Percentiles rank a stretch among this genome's conserved stretches.
These are phyloP conservation scores for Xerocomellus chrysenteron DNA, from an alignment of 768 basidiomycete species.

Conservation along the genomic window DNA sequence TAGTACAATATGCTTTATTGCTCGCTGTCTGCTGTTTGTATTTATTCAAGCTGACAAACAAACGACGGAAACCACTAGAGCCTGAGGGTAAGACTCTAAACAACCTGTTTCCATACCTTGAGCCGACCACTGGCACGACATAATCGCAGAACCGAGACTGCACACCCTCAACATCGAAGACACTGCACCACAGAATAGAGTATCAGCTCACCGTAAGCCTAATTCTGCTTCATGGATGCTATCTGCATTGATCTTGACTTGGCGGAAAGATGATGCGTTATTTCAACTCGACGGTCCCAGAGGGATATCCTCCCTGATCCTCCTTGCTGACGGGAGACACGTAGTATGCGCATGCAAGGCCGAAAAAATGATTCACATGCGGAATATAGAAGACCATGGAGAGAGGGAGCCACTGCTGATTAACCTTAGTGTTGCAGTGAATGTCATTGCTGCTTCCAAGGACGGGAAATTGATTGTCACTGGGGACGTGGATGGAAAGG, in stretches of 20 bases:
- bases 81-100: background rate
- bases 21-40: background rate
- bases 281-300: background rate
- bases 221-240: background rate
- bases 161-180: too few species aligned
- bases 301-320: background rate
- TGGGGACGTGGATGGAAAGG: constrained; percentile 1
- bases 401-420: background rate
- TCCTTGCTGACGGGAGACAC: background rate
- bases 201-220: background rate
- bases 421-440: background rate
- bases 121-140: background rate
- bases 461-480: constrained; percentile 10
- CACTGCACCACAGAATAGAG: background rate
- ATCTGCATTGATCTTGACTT: background rate
- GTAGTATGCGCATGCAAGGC: background rate
- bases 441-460: background rate
- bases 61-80: background rate
- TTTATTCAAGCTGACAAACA: background rate
- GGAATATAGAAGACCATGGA: background rate
- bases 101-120: too few species aligned
- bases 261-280: background rate
- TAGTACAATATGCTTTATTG: background rate
- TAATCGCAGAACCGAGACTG: background rate
- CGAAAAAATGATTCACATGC: background rate